Conservation (phyloP, 305 asterid species). For the Stenogyne calaminthoides region DNA sequence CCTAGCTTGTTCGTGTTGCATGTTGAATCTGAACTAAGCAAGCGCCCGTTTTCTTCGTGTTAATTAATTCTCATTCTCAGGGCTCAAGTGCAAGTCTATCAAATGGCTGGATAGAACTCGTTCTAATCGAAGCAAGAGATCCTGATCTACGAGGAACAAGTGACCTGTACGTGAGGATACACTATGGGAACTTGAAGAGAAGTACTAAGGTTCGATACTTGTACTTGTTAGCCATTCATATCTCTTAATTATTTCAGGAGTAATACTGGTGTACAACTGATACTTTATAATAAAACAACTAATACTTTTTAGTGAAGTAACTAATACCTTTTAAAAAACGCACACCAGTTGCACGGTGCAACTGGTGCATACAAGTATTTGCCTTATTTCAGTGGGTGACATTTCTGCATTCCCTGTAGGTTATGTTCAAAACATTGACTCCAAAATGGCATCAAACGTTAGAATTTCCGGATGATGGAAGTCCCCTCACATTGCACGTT, state of each 20-base stretch:
- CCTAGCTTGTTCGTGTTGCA: not conserved
- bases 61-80: constrained; percentile 41
- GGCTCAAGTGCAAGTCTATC: constrained; percentile 50
- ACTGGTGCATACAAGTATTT: too few species aligned
- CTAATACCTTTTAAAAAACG: too few species aligned
- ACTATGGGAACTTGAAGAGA: constrained; percentile 88
- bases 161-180: constrained; percentile 93
- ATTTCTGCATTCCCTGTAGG: constrained; percentile 40
- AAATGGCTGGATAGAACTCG: constrained; percentile 90
- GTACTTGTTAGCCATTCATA: too few species aligned
- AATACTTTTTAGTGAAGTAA: too few species aligned
- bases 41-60: constrained; percentile 22
- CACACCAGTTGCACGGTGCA: too few species aligned
- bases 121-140: constrained; percentile 88
- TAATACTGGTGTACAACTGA: too few species aligned
- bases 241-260: too few species aligned
- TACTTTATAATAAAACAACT: too few species aligned
- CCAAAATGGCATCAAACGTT: constrained; percentile 97
- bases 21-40: not conserved
- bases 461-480: constrained; percentile 91
- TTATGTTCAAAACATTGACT: constrained; percentile 66
- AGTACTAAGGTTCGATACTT: constrained; percentile 69
- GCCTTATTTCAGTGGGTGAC: not conserved
- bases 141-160: constrained; percentile 99
- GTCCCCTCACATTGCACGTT: constrained; percentile 79